Percentiles rank a stretch among this genome's conserved stretches.
phyloP scores from a whole-genome alignment of 352 stramenopile genomes.

The Phytophthora hibernalis region DNA sequence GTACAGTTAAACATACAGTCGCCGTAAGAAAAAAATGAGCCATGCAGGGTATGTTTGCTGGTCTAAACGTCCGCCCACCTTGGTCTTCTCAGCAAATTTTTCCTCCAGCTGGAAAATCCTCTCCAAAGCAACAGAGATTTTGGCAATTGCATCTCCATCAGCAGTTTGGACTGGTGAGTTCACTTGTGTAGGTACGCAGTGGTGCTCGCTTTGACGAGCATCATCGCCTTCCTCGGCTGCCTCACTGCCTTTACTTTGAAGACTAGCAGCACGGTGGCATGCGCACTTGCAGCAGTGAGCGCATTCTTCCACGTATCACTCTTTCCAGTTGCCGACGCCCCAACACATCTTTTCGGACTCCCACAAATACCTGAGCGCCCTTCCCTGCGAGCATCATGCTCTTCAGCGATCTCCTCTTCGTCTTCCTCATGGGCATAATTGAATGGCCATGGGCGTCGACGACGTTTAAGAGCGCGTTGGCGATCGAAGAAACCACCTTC shows the following conservation, averaged over 20 bases:
- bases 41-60: neutral
- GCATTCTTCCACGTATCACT: slow-evolving; percentile 37
- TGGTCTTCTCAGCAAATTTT: slow-evolving; percentile 50
- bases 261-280: slow-evolving; percentile 37
- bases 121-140: slow-evolving; percentile 42
- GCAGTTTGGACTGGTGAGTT: neutral
- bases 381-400: slow-evolving; percentile 25
- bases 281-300: slow-evolving; percentile 51
- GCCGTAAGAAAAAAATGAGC: neutral
- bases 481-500: slow-evolving; percentile 86
- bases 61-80: slow-evolving; percentile 34
- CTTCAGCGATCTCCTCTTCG: slow-evolving; percentile 32
- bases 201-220: neutral
- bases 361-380: slow-evolving; percentile 9
- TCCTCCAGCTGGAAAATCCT: slow-evolving; percentile 51
- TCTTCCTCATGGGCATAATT: slow-evolving; percentile 51
- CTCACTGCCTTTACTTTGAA: slow-evolving; percentile 9
- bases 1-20: slow-evolving; percentile 1
- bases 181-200: neutral
- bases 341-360: slow-evolving; percentile 21
- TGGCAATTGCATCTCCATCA: slow-evolving; percentile 22
- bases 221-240: slow-evolving; percentile 3
- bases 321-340: slow-evolving; percentile 15
- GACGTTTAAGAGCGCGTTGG: slow-evolving; percentile 66
- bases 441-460: slow-evolving; percentile 63